These are phyloP conservation scores for Hansenula sp. DNA, from an alignment of 1,139 yeast genomes.

Conservation along the genomic window DNA sequence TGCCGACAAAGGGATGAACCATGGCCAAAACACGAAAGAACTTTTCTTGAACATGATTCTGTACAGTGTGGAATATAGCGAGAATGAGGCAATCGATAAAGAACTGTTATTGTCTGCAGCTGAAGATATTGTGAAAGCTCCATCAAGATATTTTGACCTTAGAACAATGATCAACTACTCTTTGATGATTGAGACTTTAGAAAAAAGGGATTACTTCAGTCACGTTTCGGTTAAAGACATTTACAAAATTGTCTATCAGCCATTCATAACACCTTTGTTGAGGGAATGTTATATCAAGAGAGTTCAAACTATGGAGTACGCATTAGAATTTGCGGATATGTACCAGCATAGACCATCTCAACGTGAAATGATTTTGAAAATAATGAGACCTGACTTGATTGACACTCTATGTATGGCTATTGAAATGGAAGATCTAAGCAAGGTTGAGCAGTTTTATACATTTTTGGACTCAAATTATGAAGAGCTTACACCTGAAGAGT, in stretches of 20 bases:
- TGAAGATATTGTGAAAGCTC: neutral
- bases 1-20: neutral
- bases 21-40: neutral
- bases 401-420: neutral
- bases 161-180: neutral
- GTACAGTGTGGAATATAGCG: neutral
- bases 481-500: neutral
- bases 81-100: neutral
- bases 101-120: neutral
- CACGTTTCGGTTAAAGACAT: neutral
- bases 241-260: neutral
- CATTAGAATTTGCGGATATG: neutral
- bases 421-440: neutral
- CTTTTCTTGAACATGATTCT: neutral
- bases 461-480: neutral
- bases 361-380: neutral
- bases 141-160: neutral
- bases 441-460: neutral
- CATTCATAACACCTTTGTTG: neutral
- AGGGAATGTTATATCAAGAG: neutral
- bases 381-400: neutral
- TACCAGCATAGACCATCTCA: neutral
- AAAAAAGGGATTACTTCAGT: neutral
- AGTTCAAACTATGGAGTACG: neutral
- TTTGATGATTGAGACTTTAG: neutral